These are phyloP conservation scores for Tritrichomonas foetus DNA, from an alignment of 208 protist genomes.

Conservation along the genomic window DNA sequence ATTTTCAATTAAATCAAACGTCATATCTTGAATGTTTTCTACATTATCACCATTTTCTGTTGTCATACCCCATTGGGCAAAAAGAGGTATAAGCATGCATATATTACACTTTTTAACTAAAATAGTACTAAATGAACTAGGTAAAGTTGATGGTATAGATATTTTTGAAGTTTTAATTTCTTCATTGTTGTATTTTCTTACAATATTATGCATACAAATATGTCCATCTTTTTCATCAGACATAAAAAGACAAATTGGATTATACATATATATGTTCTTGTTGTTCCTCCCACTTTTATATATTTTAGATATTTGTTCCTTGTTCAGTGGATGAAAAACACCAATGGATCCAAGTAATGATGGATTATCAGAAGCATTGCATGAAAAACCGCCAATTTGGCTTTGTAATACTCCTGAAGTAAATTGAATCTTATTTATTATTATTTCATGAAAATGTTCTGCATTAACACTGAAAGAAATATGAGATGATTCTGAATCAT, in stretches of 20 bases:
- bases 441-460: neutral
- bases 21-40: neutral
- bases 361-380: neutral
- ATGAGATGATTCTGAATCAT: too few species aligned
- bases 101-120: neutral
- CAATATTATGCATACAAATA: neutral
- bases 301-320: neutral
- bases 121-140: neutral
- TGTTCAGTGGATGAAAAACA: neutral
- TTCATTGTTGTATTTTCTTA: too few species aligned
- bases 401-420: too few species aligned
- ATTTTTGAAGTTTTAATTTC: neutral
- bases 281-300: neutral
- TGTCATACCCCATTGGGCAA: neutral
- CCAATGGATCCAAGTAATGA: neutral
- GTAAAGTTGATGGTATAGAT: neutral
- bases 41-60: neutral
- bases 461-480: too few species aligned
- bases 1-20: neutral
- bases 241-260: neutral
- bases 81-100: neutral
- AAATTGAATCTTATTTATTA: neutral
- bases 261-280: neutral
- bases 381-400: neutral
- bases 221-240: neutral